Evolutionary conservation across 441 rosid genomes (phyloP).

Genomic region (Jatropha multifida): DNA sequence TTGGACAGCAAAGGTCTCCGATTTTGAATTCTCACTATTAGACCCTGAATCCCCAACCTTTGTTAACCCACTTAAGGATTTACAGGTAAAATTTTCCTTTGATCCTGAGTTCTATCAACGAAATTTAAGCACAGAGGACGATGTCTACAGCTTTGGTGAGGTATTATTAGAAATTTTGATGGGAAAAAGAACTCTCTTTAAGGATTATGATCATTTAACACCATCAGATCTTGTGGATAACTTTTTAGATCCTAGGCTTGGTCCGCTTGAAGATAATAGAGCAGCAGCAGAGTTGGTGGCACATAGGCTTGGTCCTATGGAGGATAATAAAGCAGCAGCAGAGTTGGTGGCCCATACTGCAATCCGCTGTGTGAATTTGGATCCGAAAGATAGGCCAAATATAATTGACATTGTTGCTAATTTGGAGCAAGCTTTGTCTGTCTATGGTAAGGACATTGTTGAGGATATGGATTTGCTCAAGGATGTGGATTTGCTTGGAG

Average conservation of each 20-base stretch:
- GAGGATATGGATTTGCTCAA: too few species aligned
- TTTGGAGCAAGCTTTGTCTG: constrained; percentile 64
- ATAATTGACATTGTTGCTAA: constrained; percentile 61
- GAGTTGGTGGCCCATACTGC: constrained; percentile 80
- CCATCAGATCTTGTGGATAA: too few species aligned
- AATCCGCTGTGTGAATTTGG: constrained; percentile 39
- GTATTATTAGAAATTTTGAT: constrained; percentile 7
- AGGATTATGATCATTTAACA: neutral
- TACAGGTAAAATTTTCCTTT: too few species aligned
- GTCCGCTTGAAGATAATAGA: too few species aligned
- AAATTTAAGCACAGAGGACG: too few species aligned
- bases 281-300: constrained; percentile 27
- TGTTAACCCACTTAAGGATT: too few species aligned
- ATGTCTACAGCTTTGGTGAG: neutral
- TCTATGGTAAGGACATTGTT: neutral
- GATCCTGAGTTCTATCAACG: too few species aligned
- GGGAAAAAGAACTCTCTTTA: neutral
- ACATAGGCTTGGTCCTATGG: constrained; percentile 48
- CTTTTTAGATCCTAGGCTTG: too few species aligned
- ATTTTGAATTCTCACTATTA: constrained; percentile 4
- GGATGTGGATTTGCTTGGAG: too few species aligned
- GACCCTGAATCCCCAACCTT: neutral
- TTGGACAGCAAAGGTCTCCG: constrained; percentile 3
- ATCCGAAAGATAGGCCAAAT: constrained; percentile 69
- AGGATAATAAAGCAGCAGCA: constrained; percentile 54